Evolutionary conservation across 2,329 filamentous ascomycete species (phyloP).

Genomic region (Calonectria hawksworthii): DNA sequence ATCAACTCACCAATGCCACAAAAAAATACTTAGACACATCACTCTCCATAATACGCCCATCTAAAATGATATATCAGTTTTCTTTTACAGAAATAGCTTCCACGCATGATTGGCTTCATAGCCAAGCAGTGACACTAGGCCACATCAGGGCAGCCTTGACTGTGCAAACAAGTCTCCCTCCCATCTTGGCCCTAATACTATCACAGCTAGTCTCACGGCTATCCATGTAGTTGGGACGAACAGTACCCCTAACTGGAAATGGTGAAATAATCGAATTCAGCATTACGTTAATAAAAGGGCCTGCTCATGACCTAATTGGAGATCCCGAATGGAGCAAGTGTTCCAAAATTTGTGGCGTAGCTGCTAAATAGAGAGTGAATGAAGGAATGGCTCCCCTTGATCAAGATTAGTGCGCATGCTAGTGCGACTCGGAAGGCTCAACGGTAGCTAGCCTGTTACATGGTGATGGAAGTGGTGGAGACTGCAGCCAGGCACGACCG

Average conservation of each 20-base stretch:
- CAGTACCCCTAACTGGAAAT: background rate
- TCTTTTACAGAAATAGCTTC: background rate
- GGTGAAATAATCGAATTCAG: background rate
- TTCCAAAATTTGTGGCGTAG: background rate
- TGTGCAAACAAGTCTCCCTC: background rate
- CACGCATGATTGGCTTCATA: background rate
- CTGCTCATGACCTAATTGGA: background rate
- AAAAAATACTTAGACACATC: no score
- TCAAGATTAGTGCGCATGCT: background rate
- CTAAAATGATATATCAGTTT: background rate
- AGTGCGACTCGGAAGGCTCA: background rate
- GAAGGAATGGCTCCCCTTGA: background rate
- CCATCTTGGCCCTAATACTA: background rate
- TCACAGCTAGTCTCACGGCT: background rate
- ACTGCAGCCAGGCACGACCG: background rate
- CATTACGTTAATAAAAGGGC: background rate
- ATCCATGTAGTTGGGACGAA: background rate
- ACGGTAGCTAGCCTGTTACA: background rate
- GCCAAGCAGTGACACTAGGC: background rate
- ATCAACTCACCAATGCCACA: no score
- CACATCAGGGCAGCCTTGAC: background rate
- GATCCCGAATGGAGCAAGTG: background rate
- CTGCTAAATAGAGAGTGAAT: background rate
- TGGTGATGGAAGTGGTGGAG: background rate
- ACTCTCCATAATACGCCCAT: background rate